Conservation (phyloP, 345 rosid genomes). For the Eucalyptus viminalis region DNA sequence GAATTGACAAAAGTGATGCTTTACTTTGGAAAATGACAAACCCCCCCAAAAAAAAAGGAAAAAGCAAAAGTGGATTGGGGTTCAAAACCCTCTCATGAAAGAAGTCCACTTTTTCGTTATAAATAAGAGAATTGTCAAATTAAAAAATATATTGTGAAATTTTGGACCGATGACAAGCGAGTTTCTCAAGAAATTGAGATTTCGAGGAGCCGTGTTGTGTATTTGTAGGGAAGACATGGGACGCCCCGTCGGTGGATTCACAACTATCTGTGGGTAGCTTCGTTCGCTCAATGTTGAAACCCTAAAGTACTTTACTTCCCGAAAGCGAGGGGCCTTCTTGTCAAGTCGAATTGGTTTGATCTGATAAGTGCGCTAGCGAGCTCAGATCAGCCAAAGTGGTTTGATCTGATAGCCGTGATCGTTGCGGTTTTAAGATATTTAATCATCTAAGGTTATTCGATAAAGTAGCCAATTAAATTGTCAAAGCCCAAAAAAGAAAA, state of each 20-base stretch:
- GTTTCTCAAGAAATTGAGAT: not conserved
- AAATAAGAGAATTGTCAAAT: not conserved
- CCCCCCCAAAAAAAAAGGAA: fast-evolving
- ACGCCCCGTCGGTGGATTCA: not conserved
- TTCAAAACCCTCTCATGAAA: not conserved
- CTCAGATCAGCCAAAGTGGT: not conserved
- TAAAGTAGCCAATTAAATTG: not conserved
- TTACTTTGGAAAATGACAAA: not conserved
- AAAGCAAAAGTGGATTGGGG: not conserved
- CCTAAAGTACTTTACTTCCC: not conserved
- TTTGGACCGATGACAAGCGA: fast-evolving
- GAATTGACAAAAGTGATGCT: not conserved
- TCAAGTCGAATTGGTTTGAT: not conserved
- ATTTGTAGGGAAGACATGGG: not conserved
- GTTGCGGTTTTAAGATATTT: not conserved
- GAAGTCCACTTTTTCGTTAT: not conserved
- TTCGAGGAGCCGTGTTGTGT: not conserved
- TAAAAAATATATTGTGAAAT: not conserved
- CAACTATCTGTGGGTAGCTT: not conserved
- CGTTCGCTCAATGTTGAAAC: not conserved
- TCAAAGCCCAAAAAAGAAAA: not conserved
- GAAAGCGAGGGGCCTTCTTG: not conserved
- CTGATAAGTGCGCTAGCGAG: not conserved
- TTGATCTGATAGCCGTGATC: not conserved
- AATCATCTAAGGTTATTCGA: not conserved